phyloP scores from a whole-genome alignment of 2,329 filamentous ascomycete species.

The Xylaria sp. region DNA sequence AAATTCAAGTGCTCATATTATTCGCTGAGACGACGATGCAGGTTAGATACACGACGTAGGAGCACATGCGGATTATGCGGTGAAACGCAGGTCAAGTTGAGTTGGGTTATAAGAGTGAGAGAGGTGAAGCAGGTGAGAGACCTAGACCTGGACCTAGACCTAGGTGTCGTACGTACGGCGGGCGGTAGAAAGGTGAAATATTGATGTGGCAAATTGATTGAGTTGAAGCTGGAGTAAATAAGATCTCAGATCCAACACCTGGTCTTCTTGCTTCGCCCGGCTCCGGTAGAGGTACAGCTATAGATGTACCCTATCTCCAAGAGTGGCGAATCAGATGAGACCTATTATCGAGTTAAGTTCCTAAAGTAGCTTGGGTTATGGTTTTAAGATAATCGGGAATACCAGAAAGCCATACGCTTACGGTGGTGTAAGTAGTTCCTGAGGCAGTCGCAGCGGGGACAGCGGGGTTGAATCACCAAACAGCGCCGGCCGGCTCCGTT shows the following conservation, averaged over 20 bases:
- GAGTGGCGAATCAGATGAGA: constrained; percentile 39
- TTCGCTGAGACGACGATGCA: not conserved
- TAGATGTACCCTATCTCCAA: not conserved
- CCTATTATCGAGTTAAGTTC: constrained; percentile 35
- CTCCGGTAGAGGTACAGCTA: constrained; percentile 22
- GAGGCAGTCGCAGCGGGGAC: constrained; percentile 8
- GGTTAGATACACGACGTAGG: constrained; percentile 1
- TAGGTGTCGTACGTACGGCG: not conserved
- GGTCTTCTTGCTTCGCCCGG: constrained; percentile 18
- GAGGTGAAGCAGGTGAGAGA: constrained; percentile 9
- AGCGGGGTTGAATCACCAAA: too few species aligned
- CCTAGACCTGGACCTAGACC: too few species aligned
- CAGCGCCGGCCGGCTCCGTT: constrained; percentile 30
- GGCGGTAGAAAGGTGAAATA: constrained; percentile 11
- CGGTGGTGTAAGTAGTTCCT: not conserved
- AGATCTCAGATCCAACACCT: constrained; percentile 11
- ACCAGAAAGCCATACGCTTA: not conserved
- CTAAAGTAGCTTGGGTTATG: constrained; percentile 25
- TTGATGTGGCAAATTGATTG: constrained; percentile 25
- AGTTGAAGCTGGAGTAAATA: constrained; percentile 18
- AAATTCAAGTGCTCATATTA: constrained; percentile 15
- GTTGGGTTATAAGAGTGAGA: not conserved
- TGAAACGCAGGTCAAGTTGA: not conserved
- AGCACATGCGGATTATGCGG: constrained; percentile 1
- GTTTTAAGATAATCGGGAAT: not conserved